Percentiles rank a stretch among this genome's conserved stretches.
These are phyloP conservation scores for Blastobotrys apis DNA, from an alignment of 1,139 yeast genomes.

Conservation along the genomic window DNA sequence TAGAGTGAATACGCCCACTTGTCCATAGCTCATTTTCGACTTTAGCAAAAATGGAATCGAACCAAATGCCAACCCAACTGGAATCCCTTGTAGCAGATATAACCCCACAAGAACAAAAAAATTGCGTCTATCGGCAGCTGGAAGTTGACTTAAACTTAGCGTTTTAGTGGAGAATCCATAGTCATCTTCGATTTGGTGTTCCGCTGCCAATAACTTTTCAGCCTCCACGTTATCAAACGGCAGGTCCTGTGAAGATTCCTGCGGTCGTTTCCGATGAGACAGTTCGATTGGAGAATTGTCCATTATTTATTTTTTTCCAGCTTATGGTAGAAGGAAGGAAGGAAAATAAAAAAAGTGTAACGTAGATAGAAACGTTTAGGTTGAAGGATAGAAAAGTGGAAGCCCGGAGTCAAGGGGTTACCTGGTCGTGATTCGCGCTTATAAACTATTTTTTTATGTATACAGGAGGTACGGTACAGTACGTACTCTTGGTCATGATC, in stretches of 20 bases:
- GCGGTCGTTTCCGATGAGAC: constrained; percentile 21
- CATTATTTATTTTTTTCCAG: constrained; percentile 1
- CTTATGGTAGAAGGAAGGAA: too few species aligned
- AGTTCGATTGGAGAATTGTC: constrained; percentile 17
- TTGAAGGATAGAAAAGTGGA: too few species aligned
- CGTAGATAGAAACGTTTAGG: too few species aligned
- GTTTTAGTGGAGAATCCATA: constrained; percentile 2
- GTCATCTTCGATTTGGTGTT: background rate
- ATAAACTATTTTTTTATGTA: too few species aligned
- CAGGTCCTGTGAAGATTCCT: constrained; percentile 17
- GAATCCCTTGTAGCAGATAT: constrained; percentile 87
- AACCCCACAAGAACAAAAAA: constrained; percentile 66
- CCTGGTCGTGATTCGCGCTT: too few species aligned
- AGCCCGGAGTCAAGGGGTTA: too few species aligned
- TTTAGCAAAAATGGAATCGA: constrained; percentile 89
- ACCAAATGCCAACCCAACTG: constrained; percentile 94
- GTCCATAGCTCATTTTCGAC: constrained; percentile 76
- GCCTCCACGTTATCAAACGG: constrained; percentile 16
- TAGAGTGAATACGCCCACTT: constrained; percentile 82
- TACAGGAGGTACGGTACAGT: too few species aligned
- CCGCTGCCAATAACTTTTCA: constrained; percentile 1
- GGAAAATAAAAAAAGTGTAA: too few species aligned
- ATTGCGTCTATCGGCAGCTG: constrained; percentile 46
- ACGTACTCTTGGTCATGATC: too few species aligned
- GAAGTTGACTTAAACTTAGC: constrained; percentile 24